These are phyloP conservation scores for Amesomyces nigricolor DNA, from an alignment of 2,329 filamentous ascomycete species.

Conservation along the genomic window DNA sequence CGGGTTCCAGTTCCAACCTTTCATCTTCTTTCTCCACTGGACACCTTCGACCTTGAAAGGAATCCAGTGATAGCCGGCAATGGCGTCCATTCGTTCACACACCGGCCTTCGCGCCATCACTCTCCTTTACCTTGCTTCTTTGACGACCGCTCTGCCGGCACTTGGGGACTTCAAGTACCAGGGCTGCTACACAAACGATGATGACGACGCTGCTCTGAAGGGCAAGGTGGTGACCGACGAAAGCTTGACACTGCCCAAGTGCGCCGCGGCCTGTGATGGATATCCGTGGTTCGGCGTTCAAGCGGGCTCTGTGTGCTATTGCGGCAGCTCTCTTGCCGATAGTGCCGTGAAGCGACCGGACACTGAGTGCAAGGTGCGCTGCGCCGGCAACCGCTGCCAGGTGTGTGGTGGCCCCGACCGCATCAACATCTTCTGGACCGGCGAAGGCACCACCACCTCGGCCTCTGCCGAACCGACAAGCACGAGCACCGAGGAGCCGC, in stretches of 20 bases:
- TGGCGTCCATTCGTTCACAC: neutral
- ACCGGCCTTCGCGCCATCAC: neutral
- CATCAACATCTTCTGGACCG: neutral
- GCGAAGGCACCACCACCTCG: neutral
- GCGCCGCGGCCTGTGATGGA: slow-evolving; percentile 29
- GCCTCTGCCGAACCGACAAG: neutral
- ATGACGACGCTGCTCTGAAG: neutral
- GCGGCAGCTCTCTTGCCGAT: slow-evolving; percentile 21
- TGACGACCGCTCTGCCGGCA: too few species aligned
- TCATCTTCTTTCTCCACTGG: too few species aligned
- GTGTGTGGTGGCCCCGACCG: neutral
- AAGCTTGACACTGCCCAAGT: slow-evolving; percentile 35
- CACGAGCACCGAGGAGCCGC: too few species aligned
- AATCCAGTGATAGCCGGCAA: neutral
- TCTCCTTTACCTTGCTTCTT: too few species aligned
- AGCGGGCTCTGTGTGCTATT: slow-evolving; percentile 33
- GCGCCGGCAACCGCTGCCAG: neutral
- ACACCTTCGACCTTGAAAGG: too few species aligned
- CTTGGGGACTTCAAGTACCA: slow-evolving; percentile 10
- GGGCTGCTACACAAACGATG: slow-evolving; percentile 18
- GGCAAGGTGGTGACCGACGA: slow-evolving; percentile 15
- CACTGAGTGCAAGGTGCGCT: slow-evolving; percentile 15
- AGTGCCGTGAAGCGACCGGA: slow-evolving; percentile 11
- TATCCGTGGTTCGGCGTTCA: slow-evolving; percentile 36
- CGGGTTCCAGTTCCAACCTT: too few species aligned